Conservation (phyloP, 495 filamentous ascomycete genomes). For the Oleoguttula mirabilis region DNA sequence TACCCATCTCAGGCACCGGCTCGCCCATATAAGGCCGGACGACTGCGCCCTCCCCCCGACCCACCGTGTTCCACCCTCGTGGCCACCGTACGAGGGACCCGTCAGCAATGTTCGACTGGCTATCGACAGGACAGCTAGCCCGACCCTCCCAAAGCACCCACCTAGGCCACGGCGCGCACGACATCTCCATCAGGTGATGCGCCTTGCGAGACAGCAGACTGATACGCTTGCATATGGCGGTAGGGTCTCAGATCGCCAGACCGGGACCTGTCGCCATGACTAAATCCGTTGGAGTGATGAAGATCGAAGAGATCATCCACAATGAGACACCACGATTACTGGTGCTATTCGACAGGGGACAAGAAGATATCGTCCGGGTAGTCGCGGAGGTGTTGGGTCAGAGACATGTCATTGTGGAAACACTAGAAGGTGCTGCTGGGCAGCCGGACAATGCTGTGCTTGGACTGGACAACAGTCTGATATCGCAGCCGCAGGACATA, state of each 20-base stretch:
- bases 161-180: constrained; percentile 18
- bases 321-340: constrained; percentile 24
- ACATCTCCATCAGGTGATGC: constrained; percentile 18
- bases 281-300: constrained; percentile 22
- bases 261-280: constrained; percentile 7
- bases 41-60: no score
- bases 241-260: background rate
- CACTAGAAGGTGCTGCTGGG: constrained; percentile 17
- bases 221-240: constrained; percentile 4
- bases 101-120: constrained; percentile 9
- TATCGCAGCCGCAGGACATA: constrained; percentile 13
- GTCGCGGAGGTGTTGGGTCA: constrained; percentile 32
- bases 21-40: no score
- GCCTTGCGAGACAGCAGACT: background rate
- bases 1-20: no score
- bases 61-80: background rate
- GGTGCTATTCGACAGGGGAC: constrained; percentile 24
- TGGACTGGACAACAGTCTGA: constrained; percentile 18
- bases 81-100: background rate
- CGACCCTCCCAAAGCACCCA: constrained; percentile 15
- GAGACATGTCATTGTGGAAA: constrained; percentile 18
- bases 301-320: constrained; percentile 25
- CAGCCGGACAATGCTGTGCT: constrained; percentile 21
- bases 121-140: constrained; percentile 14
- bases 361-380: constrained; percentile 26